phyloP scores from a whole-genome alignment of 2,329 filamentous ascomycete species.

The Paecilomyces formosus region DNA sequence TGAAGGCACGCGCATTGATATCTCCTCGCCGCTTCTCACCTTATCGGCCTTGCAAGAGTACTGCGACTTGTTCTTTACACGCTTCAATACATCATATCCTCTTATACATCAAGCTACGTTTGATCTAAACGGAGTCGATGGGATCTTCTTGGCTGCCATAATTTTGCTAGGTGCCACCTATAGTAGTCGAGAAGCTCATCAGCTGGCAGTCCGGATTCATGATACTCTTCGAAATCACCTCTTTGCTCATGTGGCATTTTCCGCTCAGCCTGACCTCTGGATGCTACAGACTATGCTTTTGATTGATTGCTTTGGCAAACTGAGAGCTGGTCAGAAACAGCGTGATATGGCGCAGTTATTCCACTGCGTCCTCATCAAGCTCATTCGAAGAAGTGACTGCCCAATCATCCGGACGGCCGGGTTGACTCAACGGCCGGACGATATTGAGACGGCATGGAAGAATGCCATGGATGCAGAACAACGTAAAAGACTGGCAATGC shows the following conservation, averaged over 20 bases:
- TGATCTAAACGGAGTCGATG: slow-evolving; percentile 42
- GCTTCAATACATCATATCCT: slow-evolving; percentile 55
- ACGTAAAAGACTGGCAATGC: slow-evolving; percentile 52
- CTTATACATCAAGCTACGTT: slow-evolving; percentile 54
- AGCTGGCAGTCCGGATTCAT: slow-evolving; percentile 55
- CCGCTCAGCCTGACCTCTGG: slow-evolving; percentile 53
- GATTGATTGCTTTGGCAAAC: slow-evolving; percentile 59
- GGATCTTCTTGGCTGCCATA: slow-evolving; percentile 48
- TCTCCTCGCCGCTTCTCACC: slow-evolving; percentile 46
- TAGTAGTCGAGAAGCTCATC: slow-evolving; percentile 50
- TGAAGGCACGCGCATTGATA: slow-evolving; percentile 40
- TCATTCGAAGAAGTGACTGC: slow-evolving; percentile 47
- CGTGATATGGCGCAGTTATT: slow-evolving; percentile 58
- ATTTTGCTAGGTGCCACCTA: slow-evolving; percentile 57
- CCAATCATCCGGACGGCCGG: slow-evolving; percentile 37
- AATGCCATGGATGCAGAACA: slow-evolving; percentile 51
- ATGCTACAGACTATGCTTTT: slow-evolving; percentile 54
- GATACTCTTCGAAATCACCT: slow-evolving; percentile 53
- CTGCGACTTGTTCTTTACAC: slow-evolving; percentile 52
- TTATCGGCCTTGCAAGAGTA: slow-evolving; percentile 48
- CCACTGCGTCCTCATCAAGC: slow-evolving; percentile 48
- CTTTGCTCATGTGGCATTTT: slow-evolving; percentile 52
- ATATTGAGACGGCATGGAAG: slow-evolving; percentile 44
- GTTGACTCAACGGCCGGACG: slow-evolving; percentile 25
- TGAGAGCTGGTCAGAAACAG: slow-evolving; percentile 54